Evolutionary conservation across 176 grass and related monocot genomes (phyloP).

Genomic region (Aegilops longissima): DNA sequence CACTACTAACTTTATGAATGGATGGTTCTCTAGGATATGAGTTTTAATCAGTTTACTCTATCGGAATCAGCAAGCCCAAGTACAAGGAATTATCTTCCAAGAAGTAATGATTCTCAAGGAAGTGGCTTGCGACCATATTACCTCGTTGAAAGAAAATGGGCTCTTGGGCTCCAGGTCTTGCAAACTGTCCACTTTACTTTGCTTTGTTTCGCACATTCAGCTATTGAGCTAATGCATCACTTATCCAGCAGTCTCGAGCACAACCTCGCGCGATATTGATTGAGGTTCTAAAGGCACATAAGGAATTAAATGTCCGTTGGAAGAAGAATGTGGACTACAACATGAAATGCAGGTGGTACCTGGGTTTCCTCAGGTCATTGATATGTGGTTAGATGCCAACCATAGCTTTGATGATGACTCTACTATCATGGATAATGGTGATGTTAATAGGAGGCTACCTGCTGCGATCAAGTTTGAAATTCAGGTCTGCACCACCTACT

Average conservation of each 20-base stretch:
- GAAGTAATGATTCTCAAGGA: conserved; percentile 54
- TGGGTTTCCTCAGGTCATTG: background rate
- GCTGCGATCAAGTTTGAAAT: conserved; percentile 88
- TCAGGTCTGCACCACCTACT: conserved; percentile 44
- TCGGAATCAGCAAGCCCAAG: conserved; percentile 34
- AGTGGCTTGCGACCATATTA: conserved; percentile 42
- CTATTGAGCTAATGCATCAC: conserved; percentile 26
- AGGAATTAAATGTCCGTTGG: conserved; percentile 86
- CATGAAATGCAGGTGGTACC: conserved; percentile 84
- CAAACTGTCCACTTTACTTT: conserved; percentile 22
- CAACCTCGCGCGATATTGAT: conserved; percentile 85
- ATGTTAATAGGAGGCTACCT: conserved; percentile 42
- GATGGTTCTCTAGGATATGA: conserved; percentile 35
- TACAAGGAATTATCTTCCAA: conserved; percentile 37
- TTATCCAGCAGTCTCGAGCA: conserved; percentile 71
- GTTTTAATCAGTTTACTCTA: conserved; percentile 22
- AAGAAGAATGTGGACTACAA: conserved; percentile 96
- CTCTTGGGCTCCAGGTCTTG: conserved; percentile 90
- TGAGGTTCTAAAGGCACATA: conserved; percentile 82
- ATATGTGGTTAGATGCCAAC: too few species aligned
- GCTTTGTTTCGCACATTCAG: conserved; percentile 10
- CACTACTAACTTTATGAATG: conserved; percentile 23
- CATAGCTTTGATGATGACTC: background rate
- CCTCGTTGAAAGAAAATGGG: conserved; percentile 81
- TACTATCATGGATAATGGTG: conserved; percentile 56